Conservation (phyloP, 208 protist species). For the Leishmania tarentolae region DNA sequence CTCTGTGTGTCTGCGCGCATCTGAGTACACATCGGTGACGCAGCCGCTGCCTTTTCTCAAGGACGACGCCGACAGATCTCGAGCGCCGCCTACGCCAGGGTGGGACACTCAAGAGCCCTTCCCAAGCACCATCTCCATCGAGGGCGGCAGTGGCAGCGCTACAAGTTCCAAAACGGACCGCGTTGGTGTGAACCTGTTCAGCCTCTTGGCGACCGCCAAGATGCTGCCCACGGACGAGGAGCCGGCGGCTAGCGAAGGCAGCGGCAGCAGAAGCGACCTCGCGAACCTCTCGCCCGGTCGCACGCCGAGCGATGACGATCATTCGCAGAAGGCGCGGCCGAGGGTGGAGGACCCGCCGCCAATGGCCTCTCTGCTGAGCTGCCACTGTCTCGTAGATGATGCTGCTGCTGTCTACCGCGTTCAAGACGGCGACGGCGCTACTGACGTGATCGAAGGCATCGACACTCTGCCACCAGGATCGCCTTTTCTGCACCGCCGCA, state of each 20-base stretch:
- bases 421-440: neutral
- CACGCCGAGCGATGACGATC: neutral
- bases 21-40: neutral
- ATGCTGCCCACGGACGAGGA: neutral
- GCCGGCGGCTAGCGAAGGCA: neutral
- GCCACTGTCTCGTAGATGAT: neutral
- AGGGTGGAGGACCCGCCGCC: neutral
- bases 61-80: neutral
- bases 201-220: neutral
- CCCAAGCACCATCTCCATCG: neutral
- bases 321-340: neutral
- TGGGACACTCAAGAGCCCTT: neutral
- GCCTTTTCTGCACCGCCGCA: conserved; percentile 1
- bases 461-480: neutral
- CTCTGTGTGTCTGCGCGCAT: neutral
- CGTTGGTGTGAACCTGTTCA: neutral
- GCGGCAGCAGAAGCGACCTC: neutral
- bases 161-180: neutral
- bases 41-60: neutral
- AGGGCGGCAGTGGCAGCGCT: neutral
- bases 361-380: neutral
- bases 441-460: neutral
- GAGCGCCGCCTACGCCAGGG: neutral
- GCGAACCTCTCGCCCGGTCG: neutral
- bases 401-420: neutral